These are phyloP conservation scores for Ogataea dorogensis DNA, from an alignment of 805 yeast species.

Conservation along the genomic window DNA sequence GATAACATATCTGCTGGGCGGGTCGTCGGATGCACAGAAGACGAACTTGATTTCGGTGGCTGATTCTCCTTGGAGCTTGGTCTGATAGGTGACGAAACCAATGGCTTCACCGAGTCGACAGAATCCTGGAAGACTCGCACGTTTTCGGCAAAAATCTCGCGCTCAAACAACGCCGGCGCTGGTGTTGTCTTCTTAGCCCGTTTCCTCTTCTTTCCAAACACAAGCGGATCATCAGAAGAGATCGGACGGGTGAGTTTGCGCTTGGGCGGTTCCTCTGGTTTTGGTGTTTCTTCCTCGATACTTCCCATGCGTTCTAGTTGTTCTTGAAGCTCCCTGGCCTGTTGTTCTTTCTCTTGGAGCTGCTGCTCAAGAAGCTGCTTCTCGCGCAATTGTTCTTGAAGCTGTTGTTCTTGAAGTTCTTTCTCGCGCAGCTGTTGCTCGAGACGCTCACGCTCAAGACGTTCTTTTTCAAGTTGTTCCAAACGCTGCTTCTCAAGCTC, in stretches of 20 bases:
- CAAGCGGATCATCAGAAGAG: conserved; percentile 24
- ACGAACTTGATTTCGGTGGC: no score
- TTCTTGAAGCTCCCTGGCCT: background rate
- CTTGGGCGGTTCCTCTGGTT: conserved; percentile 5
- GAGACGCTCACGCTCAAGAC: no score
- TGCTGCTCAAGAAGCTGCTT: background rate
- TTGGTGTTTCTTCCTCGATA: conserved; percentile 1
- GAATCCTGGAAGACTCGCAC: conserved; percentile 1
- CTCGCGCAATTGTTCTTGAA: background rate
- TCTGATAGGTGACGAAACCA: background rate
- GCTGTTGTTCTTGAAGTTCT: background rate
- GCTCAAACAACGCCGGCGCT: conserved; percentile 3
- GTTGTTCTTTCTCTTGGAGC: background rate
- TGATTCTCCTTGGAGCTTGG: conserved; percentile 1
- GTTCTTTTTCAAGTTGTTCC: background rate
- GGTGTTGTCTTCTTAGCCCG: conserved; percentile 1
- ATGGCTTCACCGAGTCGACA: background rate
- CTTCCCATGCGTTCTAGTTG: conserved; percentile 1
- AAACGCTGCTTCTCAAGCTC: background rate
- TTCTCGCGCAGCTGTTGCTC: background rate
- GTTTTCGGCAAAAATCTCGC: background rate
- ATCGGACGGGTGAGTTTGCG: conserved; percentile 3
- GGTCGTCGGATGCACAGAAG: no score
- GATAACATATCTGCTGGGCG: background rate
- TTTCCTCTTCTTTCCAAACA: conserved; percentile 10